Percentiles rank a stretch among this genome's conserved stretches.
Conservation (phyloP, 2,329 filamentous ascomycete genomes). For the Bipolaris cookei region DNA sequence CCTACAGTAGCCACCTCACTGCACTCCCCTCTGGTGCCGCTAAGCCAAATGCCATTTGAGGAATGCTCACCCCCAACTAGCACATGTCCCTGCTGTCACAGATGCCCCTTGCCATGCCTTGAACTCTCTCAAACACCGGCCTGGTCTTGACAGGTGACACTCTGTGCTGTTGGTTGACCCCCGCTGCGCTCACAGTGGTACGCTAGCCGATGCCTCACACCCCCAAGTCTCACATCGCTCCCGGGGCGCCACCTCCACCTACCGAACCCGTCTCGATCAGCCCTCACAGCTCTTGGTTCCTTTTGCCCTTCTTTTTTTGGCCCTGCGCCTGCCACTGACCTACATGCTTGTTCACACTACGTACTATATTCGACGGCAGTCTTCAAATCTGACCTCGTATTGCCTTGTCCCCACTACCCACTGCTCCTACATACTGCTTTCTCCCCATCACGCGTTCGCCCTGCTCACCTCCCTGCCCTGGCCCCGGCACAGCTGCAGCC, state of each 20-base stretch:
- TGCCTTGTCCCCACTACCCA: not conserved
- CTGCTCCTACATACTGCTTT: not conserved
- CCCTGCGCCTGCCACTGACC: not conserved
- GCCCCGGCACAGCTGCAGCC: conserved; percentile 1
- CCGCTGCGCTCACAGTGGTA: conserved; percentile 7
- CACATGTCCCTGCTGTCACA: not conserved
- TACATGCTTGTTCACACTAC: not conserved
- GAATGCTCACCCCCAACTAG: not conserved
- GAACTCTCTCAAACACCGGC: not conserved
- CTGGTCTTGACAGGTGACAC: not conserved
- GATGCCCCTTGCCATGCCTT: conserved; percentile 2
- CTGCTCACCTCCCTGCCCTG: not conserved
- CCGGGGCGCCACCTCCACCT: not conserved
- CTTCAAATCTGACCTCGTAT: not conserved
- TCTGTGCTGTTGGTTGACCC: conserved; percentile 5
- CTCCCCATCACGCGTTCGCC: not conserved
- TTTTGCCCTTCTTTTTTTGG: not conserved
- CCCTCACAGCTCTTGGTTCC: not conserved
- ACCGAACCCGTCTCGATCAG: not conserved
- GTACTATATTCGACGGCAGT: not conserved
- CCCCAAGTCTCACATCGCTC: conserved; percentile 2
- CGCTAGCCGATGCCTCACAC: not conserved
- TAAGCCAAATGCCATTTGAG: not conserved
- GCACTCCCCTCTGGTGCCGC: not conserved
- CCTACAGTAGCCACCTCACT: too few species aligned